Base-by-base conservation (phyloP, 2,329 filamentous ascomycete genomes). In the Curvularia sp. region DNA sequence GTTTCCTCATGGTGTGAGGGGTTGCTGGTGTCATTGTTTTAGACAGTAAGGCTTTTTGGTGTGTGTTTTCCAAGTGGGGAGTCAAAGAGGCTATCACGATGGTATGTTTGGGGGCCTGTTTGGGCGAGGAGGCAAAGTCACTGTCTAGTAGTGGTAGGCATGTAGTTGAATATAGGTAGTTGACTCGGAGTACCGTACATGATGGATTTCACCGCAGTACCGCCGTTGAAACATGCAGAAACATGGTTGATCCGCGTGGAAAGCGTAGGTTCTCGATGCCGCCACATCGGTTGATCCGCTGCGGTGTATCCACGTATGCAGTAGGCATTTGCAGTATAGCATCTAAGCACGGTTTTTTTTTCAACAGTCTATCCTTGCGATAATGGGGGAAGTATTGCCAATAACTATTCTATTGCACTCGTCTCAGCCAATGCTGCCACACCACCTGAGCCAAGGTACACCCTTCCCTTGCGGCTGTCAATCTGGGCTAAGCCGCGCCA, bases 1-100 rank as follows among this genome's bases (percentile, higher is more conserved):
- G 82, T 12, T 75, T 64, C 57, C 48, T 69, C 60, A 76, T 74
- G 71, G 49, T 74, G 30, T 74, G 55, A 64, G 53, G 28, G 22
- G 9, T 38, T 28, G 13, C 10, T 5, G 10, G 9, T 42, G 20
- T 15, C 41, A 42, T 13, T 42, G 41, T 42, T 42, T 42, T 42
- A 24, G 41, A 15, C 33, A 35, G 33, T 5, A 35, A 35, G 33
- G 13, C 13, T 28, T 4, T 28, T 7, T 28, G 26, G 33, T 35
- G 12, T n/a, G 8, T 35, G 13, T 15, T 35, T 12, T 35, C 33
- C 33, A 35, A 12, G 33, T 12, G 12, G 4, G n/a, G 13, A n/a
- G 13, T 35, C 3, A 6, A 5, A 35, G 33, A 15, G 3, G 12
- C 33, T 35, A 15, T 15, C 13, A 58, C 46, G 58, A 33, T 42